Percentiles rank a stretch among this genome's conserved stretches.
phyloP scores from a whole-genome alignment of 192 early-diverging fungal species.

The Coemansia sp. region DNA sequence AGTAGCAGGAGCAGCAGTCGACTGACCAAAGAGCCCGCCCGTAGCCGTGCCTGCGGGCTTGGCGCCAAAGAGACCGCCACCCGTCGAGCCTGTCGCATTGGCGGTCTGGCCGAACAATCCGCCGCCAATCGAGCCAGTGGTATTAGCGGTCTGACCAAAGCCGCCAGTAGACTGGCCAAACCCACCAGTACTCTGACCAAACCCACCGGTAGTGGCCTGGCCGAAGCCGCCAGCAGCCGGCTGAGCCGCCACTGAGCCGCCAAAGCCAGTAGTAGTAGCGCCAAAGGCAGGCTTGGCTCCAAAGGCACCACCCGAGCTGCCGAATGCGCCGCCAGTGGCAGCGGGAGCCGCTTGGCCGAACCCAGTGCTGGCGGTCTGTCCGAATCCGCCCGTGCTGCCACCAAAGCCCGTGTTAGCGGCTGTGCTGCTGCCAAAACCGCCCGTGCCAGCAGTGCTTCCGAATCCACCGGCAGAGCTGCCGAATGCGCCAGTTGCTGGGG shows the following conservation, averaged over 20 bases:
- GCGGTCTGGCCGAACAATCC: slow-evolving; percentile 20
- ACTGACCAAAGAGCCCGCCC: slow-evolving; percentile 17
- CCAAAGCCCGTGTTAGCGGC: slow-evolving; percentile 7
- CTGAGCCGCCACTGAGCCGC: slow-evolving; percentile 12
- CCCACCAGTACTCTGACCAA: background rate
- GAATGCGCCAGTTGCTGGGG: slow-evolving; percentile 18
- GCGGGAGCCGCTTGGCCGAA: background rate
- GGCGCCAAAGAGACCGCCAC: slow-evolving; percentile 43
- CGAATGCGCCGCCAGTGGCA: slow-evolving; percentile 4
- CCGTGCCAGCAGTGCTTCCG: background rate
- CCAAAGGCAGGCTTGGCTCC: slow-evolving; percentile 32
- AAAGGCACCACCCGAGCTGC: slow-evolving; percentile 17
- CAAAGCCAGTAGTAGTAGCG: slow-evolving; percentile 11
- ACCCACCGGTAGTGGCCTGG: background rate
- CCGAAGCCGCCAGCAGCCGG: slow-evolving; percentile 11
- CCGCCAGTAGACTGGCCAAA: slow-evolving; percentile 27
- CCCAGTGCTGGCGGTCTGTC: background rate
- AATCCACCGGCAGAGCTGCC: slow-evolving; percentile 7
- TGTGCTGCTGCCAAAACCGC: slow-evolving; percentile 43
- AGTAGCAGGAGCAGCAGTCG: background rate
- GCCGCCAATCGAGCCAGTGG: slow-evolving; percentile 15
- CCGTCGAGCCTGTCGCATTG: slow-evolving; percentile 1
- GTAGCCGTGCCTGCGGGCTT: background rate
- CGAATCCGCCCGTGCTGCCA: slow-evolving; percentile 12
- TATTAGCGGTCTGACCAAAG: slow-evolving; percentile 26